Percentiles rank a stretch among this genome's conserved stretches.
Conservation (phyloP, 2,329 filamentous ascomycete genomes). For the Diaporthe amygdali region DNA sequence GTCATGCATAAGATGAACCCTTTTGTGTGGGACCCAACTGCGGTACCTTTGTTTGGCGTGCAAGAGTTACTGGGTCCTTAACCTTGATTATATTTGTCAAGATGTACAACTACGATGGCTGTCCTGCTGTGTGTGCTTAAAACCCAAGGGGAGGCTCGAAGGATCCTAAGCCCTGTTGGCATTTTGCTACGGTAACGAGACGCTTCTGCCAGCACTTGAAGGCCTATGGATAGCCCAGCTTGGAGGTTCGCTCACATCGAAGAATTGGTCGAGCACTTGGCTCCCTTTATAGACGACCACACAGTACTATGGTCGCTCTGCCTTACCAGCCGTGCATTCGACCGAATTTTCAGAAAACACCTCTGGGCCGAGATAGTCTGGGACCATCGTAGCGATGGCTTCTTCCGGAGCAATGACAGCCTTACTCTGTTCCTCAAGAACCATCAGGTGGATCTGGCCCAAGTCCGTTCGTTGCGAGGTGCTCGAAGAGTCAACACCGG, state of each 20-base stretch:
- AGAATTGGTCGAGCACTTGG: background rate
- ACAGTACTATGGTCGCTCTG: background rate
- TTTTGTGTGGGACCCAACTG: background rate
- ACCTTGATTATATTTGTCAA: background rate
- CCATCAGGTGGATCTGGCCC: background rate
- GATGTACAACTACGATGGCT: background rate
- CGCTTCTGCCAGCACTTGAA: background rate
- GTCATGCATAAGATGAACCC: background rate
- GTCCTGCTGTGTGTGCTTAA: background rate
- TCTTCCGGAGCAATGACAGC: background rate
- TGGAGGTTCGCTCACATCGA: background rate
- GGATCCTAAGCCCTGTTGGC: background rate
- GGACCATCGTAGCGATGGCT: background rate
- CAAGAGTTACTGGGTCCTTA: background rate
- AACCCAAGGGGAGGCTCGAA: background rate
- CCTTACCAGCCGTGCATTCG: background rate
- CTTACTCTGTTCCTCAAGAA: background rate
- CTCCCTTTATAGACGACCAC: background rate
- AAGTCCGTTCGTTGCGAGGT: background rate
- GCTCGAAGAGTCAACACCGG: background rate
- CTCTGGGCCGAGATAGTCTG: constrained; percentile 3
- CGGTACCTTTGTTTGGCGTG: background rate
- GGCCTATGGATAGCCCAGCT: background rate
- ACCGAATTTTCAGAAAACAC: background rate
- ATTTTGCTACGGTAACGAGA: background rate